These are phyloP conservation scores for Acarospora socialis DNA, from an alignment of 2,329 filamentous ascomycete genomes.

Conservation along the genomic window DNA sequence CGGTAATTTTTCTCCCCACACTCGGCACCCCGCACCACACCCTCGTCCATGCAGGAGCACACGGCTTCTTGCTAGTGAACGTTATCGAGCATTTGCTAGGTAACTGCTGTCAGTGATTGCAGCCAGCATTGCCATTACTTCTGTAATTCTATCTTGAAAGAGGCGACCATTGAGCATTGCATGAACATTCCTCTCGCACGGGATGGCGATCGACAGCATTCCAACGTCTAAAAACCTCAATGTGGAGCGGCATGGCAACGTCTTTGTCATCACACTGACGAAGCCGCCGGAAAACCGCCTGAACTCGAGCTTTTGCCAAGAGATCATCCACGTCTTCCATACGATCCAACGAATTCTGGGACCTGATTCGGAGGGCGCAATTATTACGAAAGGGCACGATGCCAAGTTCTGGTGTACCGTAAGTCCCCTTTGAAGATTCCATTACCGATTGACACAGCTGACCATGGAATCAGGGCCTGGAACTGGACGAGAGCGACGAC, in stretches of 20 bases:
- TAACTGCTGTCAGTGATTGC: too few species aligned
- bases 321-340: conserved; percentile 36
- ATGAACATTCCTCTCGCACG: too few species aligned
- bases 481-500: conserved; percentile 32
- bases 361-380: conserved; percentile 34
- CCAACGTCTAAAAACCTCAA: conserved; percentile 28
- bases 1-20: too few species aligned
- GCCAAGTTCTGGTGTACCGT: conserved; percentile 35
- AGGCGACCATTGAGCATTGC: too few species aligned
- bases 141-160: too few species aligned
- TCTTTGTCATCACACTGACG: conserved; percentile 41
- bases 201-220: conserved; percentile 17
- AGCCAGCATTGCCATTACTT: too few species aligned
- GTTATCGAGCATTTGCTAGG: too few species aligned
- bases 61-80: too few species aligned
- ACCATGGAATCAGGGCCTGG: conserved; percentile 34
- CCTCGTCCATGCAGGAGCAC: too few species aligned
- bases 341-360: conserved; percentile 34
- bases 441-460: conserved; percentile 11
- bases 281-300: conserved; percentile 41
- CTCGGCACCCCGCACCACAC: too few species aligned
- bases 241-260: conserved; percentile 32
- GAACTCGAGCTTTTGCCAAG: conserved; percentile 36
- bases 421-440: conserved; percentile 9
- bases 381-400: conserved; percentile 39